A percentile compares a stretch with the other conserved stretches of the same genome.
phyloP scores from a whole-genome alignment of 192 early-diverging fungal genomes.

The Thoreauomyces humboldtii region DNA sequence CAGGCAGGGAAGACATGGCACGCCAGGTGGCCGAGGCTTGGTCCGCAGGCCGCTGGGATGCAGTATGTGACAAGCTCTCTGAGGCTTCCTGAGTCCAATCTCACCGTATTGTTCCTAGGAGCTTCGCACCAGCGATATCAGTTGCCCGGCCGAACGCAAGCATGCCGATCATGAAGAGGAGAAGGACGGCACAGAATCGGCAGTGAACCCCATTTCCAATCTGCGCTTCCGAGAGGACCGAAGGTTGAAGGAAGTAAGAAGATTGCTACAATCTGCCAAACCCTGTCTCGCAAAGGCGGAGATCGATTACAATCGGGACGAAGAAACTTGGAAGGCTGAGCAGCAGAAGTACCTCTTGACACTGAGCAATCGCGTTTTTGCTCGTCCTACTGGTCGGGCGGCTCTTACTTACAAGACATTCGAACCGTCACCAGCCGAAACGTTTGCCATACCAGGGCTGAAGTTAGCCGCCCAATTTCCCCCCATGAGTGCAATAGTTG shows the following conservation, averaged over 20 bases:
- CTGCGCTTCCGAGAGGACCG: conserved; percentile 55
- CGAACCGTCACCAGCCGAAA: conserved; percentile 51
- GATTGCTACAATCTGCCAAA: conserved; percentile 44
- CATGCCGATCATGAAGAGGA: no score
- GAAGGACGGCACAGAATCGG: conserved; percentile 34
- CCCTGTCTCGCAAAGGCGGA: conserved; percentile 17
- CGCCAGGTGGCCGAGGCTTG: not conserved
- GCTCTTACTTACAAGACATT: conserved; percentile 66
- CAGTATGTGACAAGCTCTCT: not conserved
- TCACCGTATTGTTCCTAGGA: not conserved
- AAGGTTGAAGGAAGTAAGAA: conserved; percentile 51
- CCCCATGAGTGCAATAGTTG: conserved; percentile 57
- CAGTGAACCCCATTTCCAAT: conserved; percentile 48
- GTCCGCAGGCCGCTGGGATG: not conserved
- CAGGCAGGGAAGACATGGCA: no score
- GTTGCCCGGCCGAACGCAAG: no score
- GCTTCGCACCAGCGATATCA: not conserved
- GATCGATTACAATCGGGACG: conserved; percentile 8
- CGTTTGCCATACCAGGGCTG: conserved; percentile 57
- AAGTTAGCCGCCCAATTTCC: conserved; percentile 61
- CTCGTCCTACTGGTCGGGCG: conserved; percentile 66
- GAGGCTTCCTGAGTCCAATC: not conserved
- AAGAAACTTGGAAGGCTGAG: conserved; percentile 38
- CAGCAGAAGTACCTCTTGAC: conserved; percentile 47
- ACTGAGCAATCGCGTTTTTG: conserved; percentile 53